These are phyloP conservation scores for Noccaea caerulescens DNA, from an alignment of 345 rosid genomes.

Conservation along the genomic window DNA sequence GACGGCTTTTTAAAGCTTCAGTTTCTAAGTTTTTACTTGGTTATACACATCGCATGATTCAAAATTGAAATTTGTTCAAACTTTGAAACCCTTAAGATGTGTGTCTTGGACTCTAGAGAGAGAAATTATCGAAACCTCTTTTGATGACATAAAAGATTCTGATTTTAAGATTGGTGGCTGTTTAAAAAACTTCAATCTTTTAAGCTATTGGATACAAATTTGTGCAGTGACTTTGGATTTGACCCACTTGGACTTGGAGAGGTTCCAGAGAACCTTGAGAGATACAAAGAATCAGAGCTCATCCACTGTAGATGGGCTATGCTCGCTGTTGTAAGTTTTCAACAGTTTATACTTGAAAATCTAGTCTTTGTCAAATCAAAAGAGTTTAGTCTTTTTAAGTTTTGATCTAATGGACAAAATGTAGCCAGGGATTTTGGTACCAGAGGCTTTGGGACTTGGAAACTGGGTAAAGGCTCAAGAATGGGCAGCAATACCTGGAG, in stretches of 20 bases:
- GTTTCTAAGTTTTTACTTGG: neutral
- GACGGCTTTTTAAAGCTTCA: neutral
- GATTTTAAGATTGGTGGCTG: neutral
- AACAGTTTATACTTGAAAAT: neutral
- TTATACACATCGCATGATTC: neutral
- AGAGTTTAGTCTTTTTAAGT: neutral
- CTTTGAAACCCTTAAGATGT: neutral
- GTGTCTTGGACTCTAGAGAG: neutral
- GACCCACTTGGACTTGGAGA: slow-evolving; percentile 94
- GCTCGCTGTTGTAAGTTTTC: slow-evolving; percentile 92
- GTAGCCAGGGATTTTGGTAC: slow-evolving; percentile 90
- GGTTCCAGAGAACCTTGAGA: slow-evolving; percentile 96
- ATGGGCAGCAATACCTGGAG: slow-evolving; percentile 96
- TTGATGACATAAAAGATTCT: neutral
- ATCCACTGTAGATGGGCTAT: slow-evolving; percentile 99
- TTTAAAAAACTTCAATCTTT: neutral
- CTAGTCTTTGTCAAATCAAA: neutral
- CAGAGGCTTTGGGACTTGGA: slow-evolving; percentile 93
- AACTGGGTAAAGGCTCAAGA: slow-evolving; percentile 99
- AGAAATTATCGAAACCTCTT: neutral
- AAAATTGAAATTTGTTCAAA: too few species aligned
- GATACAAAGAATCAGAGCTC: slow-evolving; percentile 96
- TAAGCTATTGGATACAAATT: slow-evolving; percentile 9
- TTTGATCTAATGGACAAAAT: neutral
- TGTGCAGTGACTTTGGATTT: slow-evolving; percentile 90